Evolutionary conservation across 179 eudicot species (phyloP).

Genomic region (Vitellaria paradoxa): DNA sequence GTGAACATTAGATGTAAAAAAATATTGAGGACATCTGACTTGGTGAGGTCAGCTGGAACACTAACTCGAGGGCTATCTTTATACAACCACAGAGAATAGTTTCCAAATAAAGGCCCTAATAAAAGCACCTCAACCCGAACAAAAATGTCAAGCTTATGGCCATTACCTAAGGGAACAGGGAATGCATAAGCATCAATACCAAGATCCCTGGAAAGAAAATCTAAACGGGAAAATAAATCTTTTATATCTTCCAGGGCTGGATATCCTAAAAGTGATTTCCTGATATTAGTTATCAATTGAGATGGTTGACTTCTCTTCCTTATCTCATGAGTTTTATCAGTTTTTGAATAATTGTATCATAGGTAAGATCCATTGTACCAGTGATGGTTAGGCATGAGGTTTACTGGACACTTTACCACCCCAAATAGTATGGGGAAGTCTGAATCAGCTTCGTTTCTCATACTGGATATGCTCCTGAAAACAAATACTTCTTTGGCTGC

Average conservation of each 20-base stretch:
- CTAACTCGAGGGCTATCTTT: constrained; percentile 10
- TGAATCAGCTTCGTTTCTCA: not conserved
- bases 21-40: constrained; percentile 19
- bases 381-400: not conserved
- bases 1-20: constrained; percentile 15
- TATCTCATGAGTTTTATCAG: not conserved
- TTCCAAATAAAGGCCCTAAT: constrained; percentile 22
- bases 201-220: constrained; percentile 17
- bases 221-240: not conserved
- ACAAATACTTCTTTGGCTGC: constrained; percentile 25
- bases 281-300: not conserved
- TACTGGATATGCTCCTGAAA: constrained; percentile 20
- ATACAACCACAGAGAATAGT: constrained; percentile 6
- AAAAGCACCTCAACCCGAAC: constrained; percentile 21
- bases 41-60: not conserved
- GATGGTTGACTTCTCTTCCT: not conserved
- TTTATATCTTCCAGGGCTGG: constrained; percentile 15
- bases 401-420: not conserved
- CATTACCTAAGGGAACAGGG: not conserved
- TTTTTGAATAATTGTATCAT: constrained; percentile 21
- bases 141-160: constrained; percentile 4
- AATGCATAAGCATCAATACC: not conserved
- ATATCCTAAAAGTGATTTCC: not conserved
- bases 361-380: constrained; percentile 17
- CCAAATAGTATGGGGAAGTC: constrained; percentile 16